Evolutionary conservation across 805 yeast genomes (phyloP).

Genomic region (Metschnikowia cerradonensis): DNA sequence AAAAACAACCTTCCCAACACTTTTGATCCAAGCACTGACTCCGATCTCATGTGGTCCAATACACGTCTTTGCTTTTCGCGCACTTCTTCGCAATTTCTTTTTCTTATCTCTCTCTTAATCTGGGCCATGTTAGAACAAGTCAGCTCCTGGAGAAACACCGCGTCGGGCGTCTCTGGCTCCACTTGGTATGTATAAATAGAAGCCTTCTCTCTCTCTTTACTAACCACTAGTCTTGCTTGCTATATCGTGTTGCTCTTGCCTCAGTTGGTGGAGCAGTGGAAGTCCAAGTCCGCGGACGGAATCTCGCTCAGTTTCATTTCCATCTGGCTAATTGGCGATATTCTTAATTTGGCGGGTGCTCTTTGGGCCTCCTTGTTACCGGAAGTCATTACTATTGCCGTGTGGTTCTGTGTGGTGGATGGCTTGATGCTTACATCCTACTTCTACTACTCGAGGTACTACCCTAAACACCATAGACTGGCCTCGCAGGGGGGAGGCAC

Average conservation of each 20-base stretch:
- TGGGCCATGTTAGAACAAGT: conserved; percentile 7
- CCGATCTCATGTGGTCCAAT: neutral
- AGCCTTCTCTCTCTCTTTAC: neutral
- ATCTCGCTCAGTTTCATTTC: conserved; percentile 63
- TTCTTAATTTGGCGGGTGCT: conserved; percentile 64
- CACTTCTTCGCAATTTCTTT: conserved; percentile 3
- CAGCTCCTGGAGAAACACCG: conserved; percentile 31
- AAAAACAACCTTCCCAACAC: too few relatives aligned
- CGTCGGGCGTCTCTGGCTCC: conserved; percentile 67
- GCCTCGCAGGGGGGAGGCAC: neutral
- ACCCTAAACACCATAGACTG: conserved; percentile 33
- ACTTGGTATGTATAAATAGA: conserved; percentile 40
- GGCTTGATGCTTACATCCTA: conserved; percentile 53
- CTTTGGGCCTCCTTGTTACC: conserved; percentile 68
- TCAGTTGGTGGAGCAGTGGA: conserved; percentile 78
- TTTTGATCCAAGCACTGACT: too few relatives aligned
- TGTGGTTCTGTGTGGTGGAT: conserved; percentile 77
- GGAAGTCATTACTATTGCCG: conserved; percentile 63
- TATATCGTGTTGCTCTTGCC: conserved; percentile 77
- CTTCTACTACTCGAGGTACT: conserved; percentile 50
- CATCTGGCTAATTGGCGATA: conserved; percentile 71
- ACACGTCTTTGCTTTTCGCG: conserved; percentile 2
- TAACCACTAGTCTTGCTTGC: conserved; percentile 53
- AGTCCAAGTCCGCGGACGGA: conserved; percentile 71
- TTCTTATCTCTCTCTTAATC: conserved; percentile 4